These are phyloP conservation scores for Beauveria bassiana DNA, from an alignment of 2,329 filamentous ascomycete genomes.

Conservation along the genomic window DNA sequence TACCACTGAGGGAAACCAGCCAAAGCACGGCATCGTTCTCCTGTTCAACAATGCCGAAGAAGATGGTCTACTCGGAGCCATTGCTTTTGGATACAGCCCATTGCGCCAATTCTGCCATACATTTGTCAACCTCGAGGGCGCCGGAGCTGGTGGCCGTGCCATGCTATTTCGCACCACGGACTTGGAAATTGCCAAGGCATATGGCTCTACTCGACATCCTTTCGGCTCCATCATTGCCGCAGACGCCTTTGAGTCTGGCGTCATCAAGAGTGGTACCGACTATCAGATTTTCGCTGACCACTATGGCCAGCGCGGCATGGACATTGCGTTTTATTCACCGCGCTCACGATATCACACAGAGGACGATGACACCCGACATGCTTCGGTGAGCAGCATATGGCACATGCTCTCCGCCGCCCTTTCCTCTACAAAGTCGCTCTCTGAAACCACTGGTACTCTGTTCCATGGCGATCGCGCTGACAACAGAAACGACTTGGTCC, in stretches of 20 bases:
- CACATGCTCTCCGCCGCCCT: conserved; percentile 89
- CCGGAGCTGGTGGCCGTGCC: conserved; percentile 82
- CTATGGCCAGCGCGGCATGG: conserved; percentile 77
- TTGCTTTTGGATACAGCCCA: conserved; percentile 76
- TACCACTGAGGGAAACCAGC: conserved; percentile 61
- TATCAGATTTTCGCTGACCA: conserved; percentile 74
- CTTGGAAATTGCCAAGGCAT: conserved; percentile 74
- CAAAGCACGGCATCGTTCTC: conserved; percentile 71
- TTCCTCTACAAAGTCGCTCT: conserved; percentile 63
- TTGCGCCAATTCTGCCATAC: conserved; percentile 73
- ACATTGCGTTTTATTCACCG: conserved; percentile 86
- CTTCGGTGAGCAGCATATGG: conserved; percentile 67
- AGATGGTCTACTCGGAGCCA: conserved; percentile 81
- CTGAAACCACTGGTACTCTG: conserved; percentile 55
- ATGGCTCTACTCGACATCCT: conserved; percentile 62
- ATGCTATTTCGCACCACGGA: conserved; percentile 85
- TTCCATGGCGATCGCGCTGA: conserved; percentile 56
- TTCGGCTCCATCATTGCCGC: conserved; percentile 76
- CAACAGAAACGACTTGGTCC: conserved; percentile 50
- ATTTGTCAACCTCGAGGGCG: conserved; percentile 92
- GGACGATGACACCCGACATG: conserved; percentile 77
- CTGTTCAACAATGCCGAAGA: conserved; percentile 96
- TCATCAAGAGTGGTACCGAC: conserved; percentile 82
- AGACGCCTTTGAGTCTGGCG: conserved; percentile 73
- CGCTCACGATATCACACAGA: conserved; percentile 84